Percentiles rank a stretch among this genome's conserved stretches.
These are phyloP conservation scores for Filosporella fistucella DNA, from an alignment of 495 filamentous ascomycete species.

Conservation along the genomic window DNA sequence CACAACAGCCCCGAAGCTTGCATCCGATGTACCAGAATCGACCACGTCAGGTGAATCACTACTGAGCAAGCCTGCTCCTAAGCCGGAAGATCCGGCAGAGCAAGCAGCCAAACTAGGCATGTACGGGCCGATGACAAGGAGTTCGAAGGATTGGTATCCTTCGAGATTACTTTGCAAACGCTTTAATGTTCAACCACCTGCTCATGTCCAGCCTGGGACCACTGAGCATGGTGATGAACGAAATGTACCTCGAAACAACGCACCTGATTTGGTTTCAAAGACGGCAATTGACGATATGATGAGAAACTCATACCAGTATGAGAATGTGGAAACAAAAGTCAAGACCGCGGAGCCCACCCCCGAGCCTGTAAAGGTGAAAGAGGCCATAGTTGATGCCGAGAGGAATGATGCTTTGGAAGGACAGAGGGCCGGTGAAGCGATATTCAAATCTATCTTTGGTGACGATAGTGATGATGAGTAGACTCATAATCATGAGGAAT, in stretches of 20 bases:
- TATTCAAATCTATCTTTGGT: slow-evolving; percentile 93
- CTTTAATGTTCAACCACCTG: slow-evolving; percentile 77
- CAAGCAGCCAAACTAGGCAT: slow-evolving; percentile 88
- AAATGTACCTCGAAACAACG: slow-evolving; percentile 34
- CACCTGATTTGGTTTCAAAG: slow-evolving; percentile 37
- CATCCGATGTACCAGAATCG: slow-evolving; percentile 21
- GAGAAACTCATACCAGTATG: slow-evolving; percentile 29
- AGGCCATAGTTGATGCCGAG: slow-evolving; percentile 61
- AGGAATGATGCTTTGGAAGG: slow-evolving; percentile 84
- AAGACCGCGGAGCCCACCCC: neutral
- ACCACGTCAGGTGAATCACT: slow-evolving; percentile 36
- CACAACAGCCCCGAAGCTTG: slow-evolving; percentile 34
- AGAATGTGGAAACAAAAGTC: neutral
- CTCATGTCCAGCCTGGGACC: slow-evolving; percentile 55
- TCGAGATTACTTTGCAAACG: slow-evolving; percentile 85
- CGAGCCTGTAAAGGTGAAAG: slow-evolving; percentile 8
- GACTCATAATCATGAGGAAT: no score
- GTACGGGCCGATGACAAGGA: slow-evolving; percentile 86
- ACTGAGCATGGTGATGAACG: slow-evolving; percentile 28
- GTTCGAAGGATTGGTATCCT: slow-evolving; percentile 69
- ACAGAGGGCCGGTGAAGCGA: slow-evolving; percentile 76
- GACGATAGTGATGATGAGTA: slow-evolving; percentile 80
- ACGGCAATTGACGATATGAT: slow-evolving; percentile 51
- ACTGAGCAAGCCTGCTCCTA: slow-evolving; percentile 53
- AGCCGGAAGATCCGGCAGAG: slow-evolving; percentile 72